phyloP scores from a whole-genome alignment of 192 early-diverging fungal species.

The Mortierella alpina region DNA sequence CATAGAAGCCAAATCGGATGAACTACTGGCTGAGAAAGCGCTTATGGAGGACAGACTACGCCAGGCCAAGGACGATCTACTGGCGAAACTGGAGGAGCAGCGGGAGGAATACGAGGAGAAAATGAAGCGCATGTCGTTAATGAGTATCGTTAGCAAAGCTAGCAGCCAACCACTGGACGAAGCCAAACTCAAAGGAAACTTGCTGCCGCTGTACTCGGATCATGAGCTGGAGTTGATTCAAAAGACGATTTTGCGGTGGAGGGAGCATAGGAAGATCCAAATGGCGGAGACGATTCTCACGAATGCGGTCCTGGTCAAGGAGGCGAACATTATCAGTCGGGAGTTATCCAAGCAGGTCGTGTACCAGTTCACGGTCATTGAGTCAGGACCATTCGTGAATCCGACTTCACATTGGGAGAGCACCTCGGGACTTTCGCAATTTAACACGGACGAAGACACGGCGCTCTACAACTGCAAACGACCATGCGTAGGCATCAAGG shows the following conservation, averaged over 20 bases:
- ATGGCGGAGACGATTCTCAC: slow-evolving; percentile 78
- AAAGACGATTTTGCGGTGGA: slow-evolving; percentile 56
- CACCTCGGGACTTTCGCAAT: slow-evolving; percentile 63
- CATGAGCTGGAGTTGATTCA: slow-evolving; percentile 52
- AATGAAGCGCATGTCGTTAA: slow-evolving; percentile 47
- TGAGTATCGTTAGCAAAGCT: slow-evolving; percentile 14
- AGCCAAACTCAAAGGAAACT: slow-evolving; percentile 2
- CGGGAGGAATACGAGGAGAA: slow-evolving; percentile 47
- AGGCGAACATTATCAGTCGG: slow-evolving; percentile 90
- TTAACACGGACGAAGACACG: slow-evolving; percentile 62
- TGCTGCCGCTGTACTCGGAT: slow-evolving; percentile 45
- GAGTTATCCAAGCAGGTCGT: slow-evolving; percentile 86
- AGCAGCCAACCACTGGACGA: slow-evolving; percentile 2
- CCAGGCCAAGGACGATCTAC: slow-evolving; percentile 36
- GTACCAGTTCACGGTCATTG: slow-evolving; percentile 86
- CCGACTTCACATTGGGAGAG: slow-evolving; percentile 60
- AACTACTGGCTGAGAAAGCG: slow-evolving; percentile 33
- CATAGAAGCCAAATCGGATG: slow-evolving; percentile 44
- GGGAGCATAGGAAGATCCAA: slow-evolving; percentile 63
- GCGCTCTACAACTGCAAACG: slow-evolving; percentile 56
- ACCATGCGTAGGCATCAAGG: slow-evolving; percentile 65
- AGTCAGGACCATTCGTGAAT: slow-evolving; percentile 66
- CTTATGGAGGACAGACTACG: slow-evolving; percentile 34
- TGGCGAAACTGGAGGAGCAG: slow-evolving; percentile 40
- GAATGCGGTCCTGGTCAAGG: slow-evolving; percentile 82